Conservation (phyloP, 768 basidiomycete species). For the Lentinula sp. region DNA sequence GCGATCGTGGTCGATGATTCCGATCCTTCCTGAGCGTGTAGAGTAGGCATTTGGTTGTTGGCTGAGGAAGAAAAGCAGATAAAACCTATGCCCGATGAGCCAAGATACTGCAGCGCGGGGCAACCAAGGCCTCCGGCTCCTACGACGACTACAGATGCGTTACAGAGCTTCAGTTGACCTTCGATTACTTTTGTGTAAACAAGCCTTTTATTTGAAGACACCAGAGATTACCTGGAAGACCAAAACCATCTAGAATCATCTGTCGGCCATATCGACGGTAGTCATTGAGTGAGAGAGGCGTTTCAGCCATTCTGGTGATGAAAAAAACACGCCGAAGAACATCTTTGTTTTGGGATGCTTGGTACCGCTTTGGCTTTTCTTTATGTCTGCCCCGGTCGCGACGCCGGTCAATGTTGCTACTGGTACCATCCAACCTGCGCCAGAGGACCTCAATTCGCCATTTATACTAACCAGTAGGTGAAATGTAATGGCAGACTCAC, state of each 20-base stretch:
- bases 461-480: constrained; percentile 3
- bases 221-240: constrained; percentile 59
- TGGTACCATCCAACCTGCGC: not conserved
- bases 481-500: not conserved
- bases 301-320: not conserved
- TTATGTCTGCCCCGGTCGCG: not conserved
- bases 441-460: constrained; percentile 4
- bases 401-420: not conserved
- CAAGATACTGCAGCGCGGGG: constrained; percentile 91
- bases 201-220: not conserved
- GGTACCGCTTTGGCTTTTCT: not conserved
- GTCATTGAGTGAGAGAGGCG: constrained; percentile 45
- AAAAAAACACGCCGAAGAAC: not conserved
- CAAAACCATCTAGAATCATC: constrained; percentile 90
- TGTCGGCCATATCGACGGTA: constrained; percentile 93
- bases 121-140: constrained; percentile 97
- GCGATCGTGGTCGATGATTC: constrained; percentile 82
- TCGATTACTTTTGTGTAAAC: constrained; percentile 3
- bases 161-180: constrained; percentile 83
- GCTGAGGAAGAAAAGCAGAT: constrained; percentile 1
- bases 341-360: not conserved
- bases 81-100: constrained; percentile 87
- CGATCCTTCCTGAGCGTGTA: constrained; percentile 59
- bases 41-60: constrained; percentile 5
- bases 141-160: constrained; percentile 75